Evolutionary conservation across 768 basidiomycete genomes (phyloP), one percentile per base, ranked within the genome.

Genomic region (Phylloporus scabripes): DNA sequence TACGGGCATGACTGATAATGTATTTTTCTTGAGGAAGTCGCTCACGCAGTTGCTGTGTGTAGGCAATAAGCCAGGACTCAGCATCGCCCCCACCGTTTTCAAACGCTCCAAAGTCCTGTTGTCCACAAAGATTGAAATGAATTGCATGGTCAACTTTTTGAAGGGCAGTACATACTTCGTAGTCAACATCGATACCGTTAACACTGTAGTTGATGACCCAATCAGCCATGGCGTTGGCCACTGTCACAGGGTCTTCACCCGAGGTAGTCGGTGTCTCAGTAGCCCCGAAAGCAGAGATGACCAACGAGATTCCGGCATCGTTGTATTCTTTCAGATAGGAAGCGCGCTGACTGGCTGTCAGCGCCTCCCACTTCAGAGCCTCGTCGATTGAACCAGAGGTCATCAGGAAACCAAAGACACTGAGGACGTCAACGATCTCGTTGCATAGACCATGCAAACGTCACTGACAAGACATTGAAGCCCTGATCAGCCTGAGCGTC

Each of bases 141-240:
- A n/a, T 17, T 14, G n/a, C 2, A 26, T 8, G n/a, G 0, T 8
- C 39, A 12, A 15, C 21, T 15, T 12, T 12, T 14, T 2, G 24
- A n/a, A 42, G 4, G 24, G 7, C 1, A 45, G n/a, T 9, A 33
- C 15, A 17, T 36, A 67, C 70, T 52, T 74, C 78, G 46, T 78
- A 79, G 58, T 79, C 78, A 40, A 79, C 63, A 44, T 80, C 78
- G 3, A 78, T 71, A 31, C 78, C 78, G 42, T 78, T 74, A 31
- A 79, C 55, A 23, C 62, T 61, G 52, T 75, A 76, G 48, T 74
- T 24, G 34, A 64, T 68, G 24, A 77, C 76, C 67, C 68, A 77
- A 1, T 63, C 59, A 3, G 75, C 75, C 51, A 78, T 60, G 6
- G 63, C 60, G 49, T 72, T 65, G 0, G 77, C 77, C 2, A 65